These are phyloP conservation scores for Cichorium intybus DNA, from an alignment of 140 eudicot species.

Conservation along the genomic window DNA sequence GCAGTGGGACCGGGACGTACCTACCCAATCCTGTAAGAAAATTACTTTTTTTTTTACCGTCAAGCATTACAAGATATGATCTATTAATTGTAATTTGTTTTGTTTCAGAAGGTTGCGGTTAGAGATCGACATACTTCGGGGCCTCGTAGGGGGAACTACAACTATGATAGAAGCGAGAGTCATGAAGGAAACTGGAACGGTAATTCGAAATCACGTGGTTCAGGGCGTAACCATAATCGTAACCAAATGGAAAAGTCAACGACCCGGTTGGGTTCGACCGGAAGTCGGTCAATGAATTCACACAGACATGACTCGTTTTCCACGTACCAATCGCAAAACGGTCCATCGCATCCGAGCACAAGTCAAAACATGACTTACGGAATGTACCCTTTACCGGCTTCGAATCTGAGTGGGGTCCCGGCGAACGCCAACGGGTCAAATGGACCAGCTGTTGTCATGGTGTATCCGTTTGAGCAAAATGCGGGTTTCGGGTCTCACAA, in stretches of 20 bases:
- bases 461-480: conserved; percentile 77
- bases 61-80: background rate
- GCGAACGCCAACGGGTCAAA: conserved; percentile 63
- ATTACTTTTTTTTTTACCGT: background rate
- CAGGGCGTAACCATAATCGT: conserved; percentile 62
- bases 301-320: conserved; percentile 56
- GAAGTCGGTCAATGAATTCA: conserved; percentile 56
- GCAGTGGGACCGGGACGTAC: conserved; percentile 96
- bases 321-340: conserved; percentile 67
- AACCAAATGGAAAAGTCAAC: conserved; percentile 64
- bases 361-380: conserved; percentile 56
- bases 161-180: conserved; percentile 65
- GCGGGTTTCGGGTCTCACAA: conserved; percentile 43
- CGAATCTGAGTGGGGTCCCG: conserved; percentile 53
- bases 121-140: conserved; percentile 67
- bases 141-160: conserved; percentile 67
- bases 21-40: conserved; percentile 88
- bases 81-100: conserved; percentile 10
- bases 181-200: conserved; percentile 69
- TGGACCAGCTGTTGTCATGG: conserved; percentile 60
- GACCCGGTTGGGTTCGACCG: conserved; percentile 49
- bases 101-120: conserved; percentile 62
- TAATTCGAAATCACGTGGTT: conserved; percentile 62
- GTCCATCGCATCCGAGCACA: conserved; percentile 49
- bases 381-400: conserved; percentile 58